Evolutionary conservation across 2,329 filamentous ascomycete species (phyloP), one percentile per base, ranked within the genome.

Genomic region (Pyricularia grisea): DNA sequence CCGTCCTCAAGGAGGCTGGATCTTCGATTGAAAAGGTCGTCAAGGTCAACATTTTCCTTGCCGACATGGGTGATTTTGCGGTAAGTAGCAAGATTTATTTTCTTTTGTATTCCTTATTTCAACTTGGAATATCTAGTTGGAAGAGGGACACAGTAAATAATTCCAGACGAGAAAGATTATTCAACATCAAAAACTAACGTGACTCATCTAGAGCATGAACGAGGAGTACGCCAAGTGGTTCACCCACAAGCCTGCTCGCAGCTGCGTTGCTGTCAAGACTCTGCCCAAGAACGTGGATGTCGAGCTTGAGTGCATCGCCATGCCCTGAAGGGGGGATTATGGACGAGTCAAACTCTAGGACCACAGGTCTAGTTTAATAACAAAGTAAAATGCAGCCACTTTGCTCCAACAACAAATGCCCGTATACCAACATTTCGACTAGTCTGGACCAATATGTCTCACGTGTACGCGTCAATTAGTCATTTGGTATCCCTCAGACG

Each of bases 1-100:
- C 92, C 63, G 92, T 98, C 69, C 88, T 98, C 67, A 86, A 88
- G 71, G 92, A 90, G 74, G 93, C 93, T 28, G 93, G 92, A 68
- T 94, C 91, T 27, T 87, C 86, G 68, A 85, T 98, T 70, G 81
- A 87, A 72, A 92, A 89, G 79, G 90, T 97, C 65, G 92, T 97
- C 81, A 97, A 97, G 86, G 91, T 93, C 74, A 92, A 89, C 78
- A 90, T 97, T 77, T 98, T 97, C 85, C 82, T 98, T 71, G 90
- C 91, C 67, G 91, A 96, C 80, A 98, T 98, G 94, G 87, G 85
- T 72, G 85, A 95, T 81, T 98, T 98, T 77, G 89, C 86, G 67
- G 84, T 86, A 76, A 73, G 83, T 77, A 23, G 31, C 25, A 36
- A 6, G 20, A 58, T 42, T 14, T 50, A 3, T n/a, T 14, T n/a